Base-by-base conservation (phyloP, 108 stramenopile genomes). In the Epipyxis sp. region DNA sequence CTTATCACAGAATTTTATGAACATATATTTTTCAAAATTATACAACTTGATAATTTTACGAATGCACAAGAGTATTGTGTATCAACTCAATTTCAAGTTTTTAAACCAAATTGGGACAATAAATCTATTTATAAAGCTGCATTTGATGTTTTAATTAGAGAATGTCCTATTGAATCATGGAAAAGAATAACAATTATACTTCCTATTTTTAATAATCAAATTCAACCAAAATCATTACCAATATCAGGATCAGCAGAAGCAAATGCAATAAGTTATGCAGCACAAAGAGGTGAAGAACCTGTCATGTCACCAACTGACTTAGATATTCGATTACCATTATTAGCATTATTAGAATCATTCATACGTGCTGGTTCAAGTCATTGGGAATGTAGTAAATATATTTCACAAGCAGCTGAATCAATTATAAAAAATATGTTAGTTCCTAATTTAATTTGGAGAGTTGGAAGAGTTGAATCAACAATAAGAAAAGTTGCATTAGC, bases 361-460 rank as follows among this genome's bases (percentile, higher is more conserved):
- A 3, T 74, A 27, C 71, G 71, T 37, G 71, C 35, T 16, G 71
- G 71, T 32, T 43, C 44, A 6, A 35, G n/a, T 27, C 27, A 34
- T 37, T 74, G 71, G 71, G 13, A 74, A 42, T 27, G 32, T 42
- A 42, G 71, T 6, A 37, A 10, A 6, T 74, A 6, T 37, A 6
- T 74, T 6, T 6, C 71, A 37, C 10, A 6, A 42, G 42, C 27
- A 10, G 29, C 46, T 42, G 6, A 27, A 10, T 13, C 35, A 3
- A 39, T 74, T 29, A 74, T 74, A 42, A 3, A 27, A 3, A 27
- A 3, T 32, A 25, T 57, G 3, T 39, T 74, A 10, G 25, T 74
- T 6, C 71, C 71, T 34, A 74, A 74, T 37, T 42, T 74, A 27
- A 57, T 74, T 34, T 74, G 71, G 71, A 27, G 71, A 27, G 34